Percentiles rank a stretch among this genome's conserved stretches.
These are phyloP conservation scores for Fusarium beomiforme DNA, from an alignment of 2,329 filamentous ascomycete species.

Conservation along the genomic window DNA sequence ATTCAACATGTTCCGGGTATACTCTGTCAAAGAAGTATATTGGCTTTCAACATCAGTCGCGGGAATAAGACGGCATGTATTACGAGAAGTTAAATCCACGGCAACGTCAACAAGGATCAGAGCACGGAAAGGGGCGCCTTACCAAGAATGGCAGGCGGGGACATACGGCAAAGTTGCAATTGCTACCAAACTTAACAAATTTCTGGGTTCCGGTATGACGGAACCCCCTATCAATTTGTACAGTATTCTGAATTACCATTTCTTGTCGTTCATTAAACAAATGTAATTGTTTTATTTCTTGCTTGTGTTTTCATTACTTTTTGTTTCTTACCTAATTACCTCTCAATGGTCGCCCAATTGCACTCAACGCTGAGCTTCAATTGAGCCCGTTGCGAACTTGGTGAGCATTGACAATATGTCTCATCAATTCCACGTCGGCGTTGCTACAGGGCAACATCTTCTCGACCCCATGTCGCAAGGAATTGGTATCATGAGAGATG, in stretches of 20 bases:
- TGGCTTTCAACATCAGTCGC: neutral
- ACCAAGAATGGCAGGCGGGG: neutral
- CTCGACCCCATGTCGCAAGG: conserved; percentile 47
- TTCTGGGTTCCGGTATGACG: neutral
- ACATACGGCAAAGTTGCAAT: neutral
- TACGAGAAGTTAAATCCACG: neutral
- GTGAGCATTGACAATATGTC: conserved; percentile 29
- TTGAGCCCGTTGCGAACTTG: neutral
- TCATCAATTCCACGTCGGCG: conserved; percentile 36
- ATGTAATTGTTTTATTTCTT: conserved; percentile 28
- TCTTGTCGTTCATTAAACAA: conserved; percentile 29
- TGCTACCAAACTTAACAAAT: conserved; percentile 15
- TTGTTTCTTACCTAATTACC: neutral
- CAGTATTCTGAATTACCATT: conserved; percentile 4
- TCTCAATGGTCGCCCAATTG: conserved; percentile 18
- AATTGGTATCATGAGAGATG: conserved; percentile 49
- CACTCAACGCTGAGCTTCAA: neutral
- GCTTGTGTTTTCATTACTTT: neutral
- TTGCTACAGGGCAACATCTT: conserved; percentile 27
- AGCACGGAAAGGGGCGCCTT: neutral
- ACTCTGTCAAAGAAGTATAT: too few species aligned
- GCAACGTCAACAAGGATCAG: neutral
- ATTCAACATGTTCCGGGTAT: too few species aligned
- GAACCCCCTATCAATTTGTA: neutral
- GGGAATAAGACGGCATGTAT: too few species aligned